Evolutionary conservation across 495 filamentous ascomycete species (phyloP), one percentile per base, ranked within the genome.

Genomic region (Staphylotrichum tortipilum): DNA sequence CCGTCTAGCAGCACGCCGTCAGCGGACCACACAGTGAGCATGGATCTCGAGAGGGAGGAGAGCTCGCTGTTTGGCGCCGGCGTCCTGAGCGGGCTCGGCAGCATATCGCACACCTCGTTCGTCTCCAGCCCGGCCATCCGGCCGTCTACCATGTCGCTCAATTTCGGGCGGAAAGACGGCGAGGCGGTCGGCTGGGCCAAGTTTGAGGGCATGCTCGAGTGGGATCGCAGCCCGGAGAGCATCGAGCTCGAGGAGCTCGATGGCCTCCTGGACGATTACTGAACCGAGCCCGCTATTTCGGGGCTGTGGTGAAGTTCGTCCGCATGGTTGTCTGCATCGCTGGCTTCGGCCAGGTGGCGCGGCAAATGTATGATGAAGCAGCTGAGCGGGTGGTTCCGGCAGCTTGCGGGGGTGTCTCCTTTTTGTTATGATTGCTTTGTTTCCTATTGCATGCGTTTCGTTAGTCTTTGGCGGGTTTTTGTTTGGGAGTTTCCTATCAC

Each of bases 211-310:
- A 67, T 78, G 44, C 58, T 80, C 30, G 77, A 80, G 48, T 78
- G 82, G 68, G 85, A 89, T 54, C 71, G 81, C 51, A 91, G 83
- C 65, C 89, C 89, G 1, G 92, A 97, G 68, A 87, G 79, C 45
- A 81, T 98, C 43, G 88, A 88, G 67, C 76, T 98, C 29, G 86
- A 94, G 38, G 92, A 98, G 74, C 78, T 98, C 3, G 92, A 98
- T 62, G 82, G 89, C 49, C 77, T 96, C 70, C 78, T 98, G 64
- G 76, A 80, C 47, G 79, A 76, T 33, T 85, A 81, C 53, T 86
- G 68, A 76, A 49, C 31, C 35, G n/a, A 24, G 34, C 5, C 35
- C 33, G 24, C 19, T 34, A 18, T n/a, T n/a, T n/a, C n/a, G n/a
- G n/a, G 14, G 19, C 31, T 14, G 6, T 35, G 44, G 17, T 12